These are phyloP conservation scores for Protomyces lactucae-debilis DNA, from an alignment of 1,139 yeast species.

Conservation along the genomic window DNA sequence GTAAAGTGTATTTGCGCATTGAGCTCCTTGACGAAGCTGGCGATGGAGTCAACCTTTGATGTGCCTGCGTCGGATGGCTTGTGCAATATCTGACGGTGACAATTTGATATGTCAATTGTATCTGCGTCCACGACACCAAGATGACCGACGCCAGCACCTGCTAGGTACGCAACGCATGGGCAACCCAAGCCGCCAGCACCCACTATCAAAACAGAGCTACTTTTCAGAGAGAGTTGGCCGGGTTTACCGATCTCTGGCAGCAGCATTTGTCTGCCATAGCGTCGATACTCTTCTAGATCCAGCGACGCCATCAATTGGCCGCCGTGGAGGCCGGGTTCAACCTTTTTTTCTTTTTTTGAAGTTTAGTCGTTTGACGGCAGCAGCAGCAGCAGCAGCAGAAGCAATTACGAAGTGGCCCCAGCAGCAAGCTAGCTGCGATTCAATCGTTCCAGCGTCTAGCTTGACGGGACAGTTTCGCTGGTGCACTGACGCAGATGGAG, in stretches of 20 bases:
- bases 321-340: no score
- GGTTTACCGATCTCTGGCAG: slow-evolving; percentile 68
- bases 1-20: slow-evolving; percentile 63
- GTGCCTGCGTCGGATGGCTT: slow-evolving; percentile 60
- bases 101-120: slow-evolving; percentile 71
- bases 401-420: no score
- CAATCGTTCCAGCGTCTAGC: no score
- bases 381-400: no score
- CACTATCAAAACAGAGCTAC: slow-evolving; percentile 61
- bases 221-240: slow-evolving; percentile 57
- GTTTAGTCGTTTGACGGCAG: no score
- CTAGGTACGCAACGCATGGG: slow-evolving; percentile 78
- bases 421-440: no score
- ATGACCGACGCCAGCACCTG: slow-evolving; percentile 82
- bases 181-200: slow-evolving; percentile 98
- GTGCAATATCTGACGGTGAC: slow-evolving; percentile 87
- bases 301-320: background rate
- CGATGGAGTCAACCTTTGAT: slow-evolving; percentile 76
- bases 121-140: slow-evolving; percentile 89
- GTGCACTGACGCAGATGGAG: no score
- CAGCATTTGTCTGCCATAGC: slow-evolving; percentile 94
- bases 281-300: slow-evolving; percentile 58
- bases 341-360: no score
- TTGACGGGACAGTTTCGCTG: no score
- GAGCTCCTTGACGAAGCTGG: slow-evolving; percentile 37